Evolutionary conservation across 768 basidiomycete species (phyloP).

Genomic region (Leccinellum rugosiceps): DNA sequence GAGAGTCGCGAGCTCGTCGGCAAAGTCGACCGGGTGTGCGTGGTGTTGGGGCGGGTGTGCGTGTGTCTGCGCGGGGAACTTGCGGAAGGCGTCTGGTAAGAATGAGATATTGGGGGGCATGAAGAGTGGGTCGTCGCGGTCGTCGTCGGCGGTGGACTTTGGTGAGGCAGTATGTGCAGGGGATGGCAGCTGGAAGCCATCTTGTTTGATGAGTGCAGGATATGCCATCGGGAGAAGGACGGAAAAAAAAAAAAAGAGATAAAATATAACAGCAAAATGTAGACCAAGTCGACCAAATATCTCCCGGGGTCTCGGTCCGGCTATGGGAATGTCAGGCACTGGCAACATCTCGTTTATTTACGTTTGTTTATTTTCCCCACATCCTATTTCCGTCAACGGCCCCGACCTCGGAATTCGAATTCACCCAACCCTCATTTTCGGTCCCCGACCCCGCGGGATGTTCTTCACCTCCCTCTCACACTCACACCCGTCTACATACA

Average conservation of each 20-base stretch:
- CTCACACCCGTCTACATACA: not conserved
- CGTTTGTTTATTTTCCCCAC: slow-evolving; percentile 20
- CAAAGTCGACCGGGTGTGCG: slow-evolving; percentile 47
- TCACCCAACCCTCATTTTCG: slow-evolving; percentile 3
- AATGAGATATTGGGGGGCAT: slow-evolving; percentile 44
- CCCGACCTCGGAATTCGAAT: slow-evolving; percentile 14
- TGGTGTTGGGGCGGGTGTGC: slow-evolving; percentile 12
- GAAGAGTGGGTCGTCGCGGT: slow-evolving; percentile 37
- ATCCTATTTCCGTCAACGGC: slow-evolving; percentile 16
- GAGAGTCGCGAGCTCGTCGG: slow-evolving; percentile 65
- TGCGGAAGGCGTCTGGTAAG: slow-evolving; percentile 54
- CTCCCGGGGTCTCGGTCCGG: slow-evolving; percentile 33
- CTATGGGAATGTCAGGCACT: slow-evolving; percentile 30
- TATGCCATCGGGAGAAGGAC: slow-evolving; percentile 22
- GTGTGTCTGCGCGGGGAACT: slow-evolving; percentile 37
- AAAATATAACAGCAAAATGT: not conserved
- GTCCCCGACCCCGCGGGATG: not conserved
- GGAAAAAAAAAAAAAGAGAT: not conserved
- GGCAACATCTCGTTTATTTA: slow-evolving; percentile 6
- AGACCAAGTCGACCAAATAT: slow-evolving; percentile 10
- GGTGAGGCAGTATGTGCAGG: slow-evolving; percentile 35
- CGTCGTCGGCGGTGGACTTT: slow-evolving; percentile 28
- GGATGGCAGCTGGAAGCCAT: slow-evolving; percentile 68
- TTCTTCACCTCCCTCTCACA: not conserved
- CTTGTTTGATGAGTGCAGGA: slow-evolving; percentile 49